Percentiles rank a stretch among this genome's conserved stretches.
phyloP scores from a whole-genome alignment of 2,329 filamentous ascomycete genomes.

The Aspergillus aculeatus region DNA sequence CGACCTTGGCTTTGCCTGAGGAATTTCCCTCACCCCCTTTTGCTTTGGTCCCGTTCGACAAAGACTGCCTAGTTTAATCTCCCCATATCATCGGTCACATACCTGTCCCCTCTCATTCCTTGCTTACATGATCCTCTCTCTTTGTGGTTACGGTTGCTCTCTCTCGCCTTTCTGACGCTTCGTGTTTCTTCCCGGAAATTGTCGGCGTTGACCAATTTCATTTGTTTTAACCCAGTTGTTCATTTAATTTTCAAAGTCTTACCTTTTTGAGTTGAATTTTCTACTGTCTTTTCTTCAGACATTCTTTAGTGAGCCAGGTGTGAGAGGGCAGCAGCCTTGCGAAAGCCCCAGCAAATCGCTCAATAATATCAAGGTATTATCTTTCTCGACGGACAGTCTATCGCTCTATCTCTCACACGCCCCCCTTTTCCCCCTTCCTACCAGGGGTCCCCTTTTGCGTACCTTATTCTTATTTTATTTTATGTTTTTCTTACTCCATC shows the following conservation, averaged over 20 bases:
- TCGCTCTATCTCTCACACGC: slow-evolving; percentile 5
- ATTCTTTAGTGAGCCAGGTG: neutral
- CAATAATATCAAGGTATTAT: neutral
- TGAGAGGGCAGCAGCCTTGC: neutral
- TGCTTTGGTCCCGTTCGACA: neutral
- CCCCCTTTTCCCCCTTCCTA: slow-evolving; percentile 16
- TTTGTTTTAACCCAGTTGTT: neutral
- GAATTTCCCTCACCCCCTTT: neutral
- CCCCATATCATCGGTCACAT: slow-evolving; percentile 4
- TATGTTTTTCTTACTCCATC: neutral
- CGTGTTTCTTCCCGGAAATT: neutral
- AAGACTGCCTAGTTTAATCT: neutral
- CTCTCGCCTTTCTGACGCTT: neutral
- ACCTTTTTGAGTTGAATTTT: neutral
- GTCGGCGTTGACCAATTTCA: neutral
- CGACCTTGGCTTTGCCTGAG: neutral
- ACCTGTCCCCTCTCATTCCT: slow-evolving; percentile 10
- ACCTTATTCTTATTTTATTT: slow-evolving; percentile 18
- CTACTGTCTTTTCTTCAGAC: neutral
- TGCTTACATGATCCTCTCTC: slow-evolving; percentile 12
- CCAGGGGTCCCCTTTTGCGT: slow-evolving; percentile 5
- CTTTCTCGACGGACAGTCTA: slow-evolving; percentile 14
- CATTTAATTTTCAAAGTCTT: neutral
- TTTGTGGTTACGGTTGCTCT: neutral
- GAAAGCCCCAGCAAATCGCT: neutral